Evolutionary conservation across 352 stramenopile species (phyloP), one percentile per base, ranked within the genome.

Genomic region (Phytophthora quininea): DNA sequence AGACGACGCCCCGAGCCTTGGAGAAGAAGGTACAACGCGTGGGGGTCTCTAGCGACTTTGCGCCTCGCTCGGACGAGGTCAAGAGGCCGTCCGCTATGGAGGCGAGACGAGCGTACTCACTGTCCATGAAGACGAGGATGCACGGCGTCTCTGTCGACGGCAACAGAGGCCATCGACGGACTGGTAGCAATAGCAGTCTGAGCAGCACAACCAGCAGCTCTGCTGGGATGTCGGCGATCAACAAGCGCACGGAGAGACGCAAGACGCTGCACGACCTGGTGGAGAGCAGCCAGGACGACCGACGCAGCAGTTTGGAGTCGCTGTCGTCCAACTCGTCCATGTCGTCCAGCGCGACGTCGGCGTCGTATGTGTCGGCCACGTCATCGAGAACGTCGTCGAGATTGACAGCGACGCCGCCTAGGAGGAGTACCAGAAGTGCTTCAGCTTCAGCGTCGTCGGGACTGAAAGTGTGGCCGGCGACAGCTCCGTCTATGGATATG

Each of bases 291-390:
- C 73, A 75, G 47, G 74, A 82, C 30, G 58, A 75, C 8, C 64
- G 79, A 32, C 79, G 79, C 43, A 83, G 64, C 50, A 88, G 77
- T 59, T 62, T 88, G 7, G 71, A 69, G 29, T 88, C 79, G 10
- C 75, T 82, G 64, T 88, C 79, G 37, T 86, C 77, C 35, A 75
- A 51, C 24, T 86, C 79, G 50, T 86, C 79, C 2, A 72, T 79
- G 19, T 79, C 75, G 19, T 82, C 79, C 9, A 73, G 72, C 1
- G 64, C 77, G n/a, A 76, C 74, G 37, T 74, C 73, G 12, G 54
- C 66, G 59, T 79, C 72, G 1, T 62, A 79, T 12, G 49, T 72
- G 51, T 78, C 74, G 24, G 67, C 67, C 2, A 46, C 74, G 5
- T 79, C 73, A 12, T 78, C 73, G 1, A 68, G 73, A 31, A 27